These are phyloP conservation scores for Jackrogersella multiformis DNA, from an alignment of 495 filamentous ascomycete species.

Conservation along the genomic window DNA sequence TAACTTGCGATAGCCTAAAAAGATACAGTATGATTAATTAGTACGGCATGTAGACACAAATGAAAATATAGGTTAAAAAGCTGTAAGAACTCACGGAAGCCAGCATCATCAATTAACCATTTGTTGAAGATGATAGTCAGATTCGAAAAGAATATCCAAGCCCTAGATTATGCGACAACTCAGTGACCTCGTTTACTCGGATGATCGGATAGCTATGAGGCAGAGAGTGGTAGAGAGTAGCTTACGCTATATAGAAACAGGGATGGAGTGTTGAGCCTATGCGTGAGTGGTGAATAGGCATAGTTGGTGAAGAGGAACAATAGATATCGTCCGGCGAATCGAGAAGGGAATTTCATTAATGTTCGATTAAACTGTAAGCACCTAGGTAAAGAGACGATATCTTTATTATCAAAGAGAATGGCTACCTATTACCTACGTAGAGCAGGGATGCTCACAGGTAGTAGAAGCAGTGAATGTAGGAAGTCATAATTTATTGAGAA, in stretches of 20 bases:
- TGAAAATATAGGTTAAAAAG: conserved; percentile 21
- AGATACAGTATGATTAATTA: no score
- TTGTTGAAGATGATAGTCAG: conserved; percentile 95
- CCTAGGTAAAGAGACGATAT: not conserved
- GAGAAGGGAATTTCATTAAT: not conserved
- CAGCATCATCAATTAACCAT: conserved; percentile 77
- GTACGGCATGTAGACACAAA: no score
- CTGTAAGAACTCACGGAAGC: conserved; percentile 73
- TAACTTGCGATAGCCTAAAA: conserved; percentile 50
- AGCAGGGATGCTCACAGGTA: not conserved
- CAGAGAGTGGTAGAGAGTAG: conserved; percentile 33
- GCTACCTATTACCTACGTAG: not conserved
- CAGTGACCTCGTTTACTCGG: not conserved
- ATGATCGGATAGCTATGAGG: no score
- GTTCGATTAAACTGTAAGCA: not conserved
- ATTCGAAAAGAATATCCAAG: conserved; percentile 90
- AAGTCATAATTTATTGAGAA: not conserved
- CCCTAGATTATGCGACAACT: conserved; percentile 53
- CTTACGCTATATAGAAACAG: conserved; percentile 81
- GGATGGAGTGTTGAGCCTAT: conserved; percentile 70
- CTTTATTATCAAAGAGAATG: conserved; percentile 1
- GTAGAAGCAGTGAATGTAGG: not conserved
- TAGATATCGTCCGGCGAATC: not conserved
- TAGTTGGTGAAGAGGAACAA: not conserved
- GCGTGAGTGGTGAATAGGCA: conserved; percentile 36